Evolutionary conservation across 2,329 filamentous ascomycete species (phyloP), one percentile per base, ranked within the genome.

Genomic region (Proliferodiscus dingleyae): DNA sequence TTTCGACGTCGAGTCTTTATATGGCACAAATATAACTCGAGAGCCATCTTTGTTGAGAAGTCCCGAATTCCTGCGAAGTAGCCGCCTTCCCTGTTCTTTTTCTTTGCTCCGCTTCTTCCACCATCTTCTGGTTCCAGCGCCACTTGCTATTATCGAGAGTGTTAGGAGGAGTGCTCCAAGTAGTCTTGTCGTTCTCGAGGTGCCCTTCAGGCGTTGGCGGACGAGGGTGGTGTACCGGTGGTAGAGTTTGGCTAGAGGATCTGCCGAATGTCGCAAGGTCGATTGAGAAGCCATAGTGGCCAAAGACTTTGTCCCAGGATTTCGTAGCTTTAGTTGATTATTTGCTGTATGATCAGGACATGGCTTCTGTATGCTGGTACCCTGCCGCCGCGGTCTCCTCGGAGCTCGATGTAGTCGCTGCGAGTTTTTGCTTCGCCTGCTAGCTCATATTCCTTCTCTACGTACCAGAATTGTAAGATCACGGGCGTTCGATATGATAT

Each of bases 41-140:
- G 89, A 91, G 40, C 93, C 93, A 72, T 97, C 93, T 69, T 96
- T 96, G 59, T 91, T 89, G 67, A 87, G 81, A 52, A 97, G 74
- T 60, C 89, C 95, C 24, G 91, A 97, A 68, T 98, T 98, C 49
- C 87, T 85, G 47, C 93, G 81, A 52, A 97, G 72, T 43, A 98
- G 75, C 54, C 87, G 85, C 52, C 80, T 76, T 4, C 90, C 90
- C 57, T 89, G 85, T 58, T 93, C 89, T 55, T 80, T 83, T 67
- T 97, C 91, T 53, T 81, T 82, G 39, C 79, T 80, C 49, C 81
- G 76, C 46, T 75, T 80, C 61, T 77, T 82, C 78, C 87, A 91
- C 78, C 85, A 87, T 50, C 79, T 80, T 49, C 84, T 81, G n/a
- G 81, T 80, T 49, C 89, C 89, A 70, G 88, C 89, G 45, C 83